phyloP scores from a whole-genome alignment of 2,329 filamentous ascomycete genomes.

The Fusarium sp. region DNA sequence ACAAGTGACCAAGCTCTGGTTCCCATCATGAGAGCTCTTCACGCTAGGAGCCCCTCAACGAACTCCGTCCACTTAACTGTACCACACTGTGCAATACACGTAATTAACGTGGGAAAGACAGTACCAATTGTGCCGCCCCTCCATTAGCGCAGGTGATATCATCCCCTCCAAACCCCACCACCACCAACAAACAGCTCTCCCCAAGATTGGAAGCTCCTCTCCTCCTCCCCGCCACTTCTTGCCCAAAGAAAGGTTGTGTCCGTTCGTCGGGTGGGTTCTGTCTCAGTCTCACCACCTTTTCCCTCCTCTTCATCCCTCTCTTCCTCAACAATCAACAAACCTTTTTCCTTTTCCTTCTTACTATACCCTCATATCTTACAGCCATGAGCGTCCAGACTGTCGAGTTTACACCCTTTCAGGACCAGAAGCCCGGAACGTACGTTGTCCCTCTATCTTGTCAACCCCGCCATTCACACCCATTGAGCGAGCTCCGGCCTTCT shows the following conservation, averaged over 20 bases:
- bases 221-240: constrained; percentile 21
- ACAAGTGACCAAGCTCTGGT: not conserved
- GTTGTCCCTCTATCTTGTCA: constrained; percentile 56
- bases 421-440: constrained; percentile 99
- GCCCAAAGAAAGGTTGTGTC: not conserved
- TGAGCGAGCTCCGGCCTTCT: constrained; percentile 6
- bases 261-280: constrained; percentile 17
- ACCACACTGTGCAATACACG: constrained; percentile 16
- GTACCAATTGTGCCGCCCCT: constrained; percentile 37
- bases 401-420: constrained; percentile 85
- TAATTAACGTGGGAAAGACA: too few relatives aligned
- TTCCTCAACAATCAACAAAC: constrained; percentile 37
- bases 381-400: constrained; percentile 82
- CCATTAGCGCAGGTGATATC: constrained; percentile 46
- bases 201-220: constrained; percentile 40
- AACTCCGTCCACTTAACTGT: constrained; percentile 5
- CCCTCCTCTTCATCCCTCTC: constrained; percentile 14
- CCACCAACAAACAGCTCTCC: constrained; percentile 40
- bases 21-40: constrained; percentile 22
- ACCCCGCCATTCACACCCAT: constrained; percentile 3
- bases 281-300: constrained; percentile 23
- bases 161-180: constrained; percentile 40
- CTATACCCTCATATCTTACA: constrained; percentile 5
- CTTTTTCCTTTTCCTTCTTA: not conserved
- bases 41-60: constrained; percentile 12